A percentile compares a stretch with the other conserved stretches of the same genome.
These are phyloP conservation scores for Paramecium sexaurelia DNA, from an alignment of 73 alveolate genomes.

Conservation along the genomic window DNA sequence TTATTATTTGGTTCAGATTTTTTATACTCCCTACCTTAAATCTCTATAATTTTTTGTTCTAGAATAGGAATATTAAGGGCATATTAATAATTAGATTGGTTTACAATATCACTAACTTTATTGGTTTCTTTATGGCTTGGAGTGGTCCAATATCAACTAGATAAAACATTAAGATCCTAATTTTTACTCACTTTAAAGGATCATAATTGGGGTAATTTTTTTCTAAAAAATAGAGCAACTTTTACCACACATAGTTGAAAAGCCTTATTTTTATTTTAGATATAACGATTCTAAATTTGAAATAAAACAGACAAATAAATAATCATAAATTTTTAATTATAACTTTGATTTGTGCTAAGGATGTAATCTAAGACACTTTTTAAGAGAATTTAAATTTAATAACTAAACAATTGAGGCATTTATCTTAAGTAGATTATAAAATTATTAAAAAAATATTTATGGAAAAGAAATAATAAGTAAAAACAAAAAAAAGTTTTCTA, in stretches of 20 bases:
- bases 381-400: neutral
- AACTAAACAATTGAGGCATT: neutral
- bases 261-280: neutral
- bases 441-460: neutral
- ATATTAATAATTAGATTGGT: neutral
- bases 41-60: neutral
- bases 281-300: neutral
- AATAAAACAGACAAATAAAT: neutral
- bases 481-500: neutral
- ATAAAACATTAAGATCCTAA: neutral
- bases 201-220: neutral
- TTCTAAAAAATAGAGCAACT: neutral
- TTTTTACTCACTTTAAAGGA: neutral
- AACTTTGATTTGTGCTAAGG: neutral
- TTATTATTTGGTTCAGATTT: neutral
- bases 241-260: neutral
- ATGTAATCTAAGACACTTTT: neutral
- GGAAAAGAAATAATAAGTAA: neutral
- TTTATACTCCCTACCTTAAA: neutral
- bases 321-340: neutral
- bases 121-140: conserved; percentile 5
- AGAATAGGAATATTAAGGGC: neutral
- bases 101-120: neutral
- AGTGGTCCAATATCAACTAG: neutral
- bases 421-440: neutral